Evolutionary conservation across 495 filamentous ascomycete genomes (phyloP).

Genomic region (Letharia lupina): DNA sequence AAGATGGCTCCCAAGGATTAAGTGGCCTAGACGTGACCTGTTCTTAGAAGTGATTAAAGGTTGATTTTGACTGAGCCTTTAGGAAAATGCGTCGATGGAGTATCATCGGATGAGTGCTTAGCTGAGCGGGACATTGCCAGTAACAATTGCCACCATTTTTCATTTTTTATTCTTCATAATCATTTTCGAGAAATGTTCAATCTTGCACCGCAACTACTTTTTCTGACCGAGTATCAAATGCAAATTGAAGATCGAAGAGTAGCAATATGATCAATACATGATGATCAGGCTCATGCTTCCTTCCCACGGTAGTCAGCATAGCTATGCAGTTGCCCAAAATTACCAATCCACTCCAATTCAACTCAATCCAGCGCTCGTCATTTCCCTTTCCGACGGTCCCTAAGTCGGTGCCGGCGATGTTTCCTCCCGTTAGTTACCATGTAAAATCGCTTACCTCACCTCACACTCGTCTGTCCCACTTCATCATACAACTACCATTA

Average conservation of each 20-base stretch:
- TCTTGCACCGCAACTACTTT: no score
- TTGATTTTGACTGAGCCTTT: neutral
- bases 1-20: neutral
- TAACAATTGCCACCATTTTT: no score
- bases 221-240: neutral
- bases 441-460: neutral
- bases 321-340: neutral
- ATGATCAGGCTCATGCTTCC: no score
- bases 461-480: neutral
- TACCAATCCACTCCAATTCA: neutral
- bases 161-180: no score
- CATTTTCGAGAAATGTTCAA: no score
- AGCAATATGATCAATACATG: no score
- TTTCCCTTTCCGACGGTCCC: neutral
- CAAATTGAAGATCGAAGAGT: no score
- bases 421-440: neutral
- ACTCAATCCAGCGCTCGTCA: neutral
- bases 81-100: neutral
- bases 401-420: neutral
- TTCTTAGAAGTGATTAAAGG: neutral
- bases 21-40: neutral
- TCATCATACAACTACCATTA: neutral
- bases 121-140: no score
- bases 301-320: neutral
- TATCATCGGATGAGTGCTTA: neutral